Evolutionary conservation across 2,329 filamentous ascomycete genomes (phyloP), one percentile per base, ranked within the genome.

Genomic region (Colletotrichum destructivum): DNA sequence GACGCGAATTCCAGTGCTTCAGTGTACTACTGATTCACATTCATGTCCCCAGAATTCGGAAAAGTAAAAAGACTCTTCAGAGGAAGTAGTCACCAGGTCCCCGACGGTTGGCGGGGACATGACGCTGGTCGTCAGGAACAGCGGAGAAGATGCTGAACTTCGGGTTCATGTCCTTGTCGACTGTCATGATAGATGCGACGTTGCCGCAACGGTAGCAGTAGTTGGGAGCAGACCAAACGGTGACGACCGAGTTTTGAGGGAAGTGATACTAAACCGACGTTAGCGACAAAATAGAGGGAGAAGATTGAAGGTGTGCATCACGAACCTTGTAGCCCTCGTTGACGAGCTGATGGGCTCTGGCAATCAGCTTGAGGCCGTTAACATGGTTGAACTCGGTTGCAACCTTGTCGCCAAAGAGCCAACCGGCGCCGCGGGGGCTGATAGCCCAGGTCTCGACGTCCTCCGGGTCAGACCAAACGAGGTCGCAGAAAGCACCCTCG

Each of bases 381-480:
- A 99, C 95, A 78, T 98, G 94, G 74, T 99, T 91, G 82, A 99
- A 99, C 81, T 99, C 98, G 75, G 93, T 96, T 55, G 98, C 96
- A 23, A 99, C 96, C 84, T 98, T 97, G 68, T 96, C 95, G 44
- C 96, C 96, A 81, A 99, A 99, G 0, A 97, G 94, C 86, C 98
- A 99, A 0, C 96, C 96, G n/a, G 96, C 96, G 46, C 96, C 96
- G 77, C 96, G 89, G 9, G 96, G 96, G 69, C 94, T 98, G 70
- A 99, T 90, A 18, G 94, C 96, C 88, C 98, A 99, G 75, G 98
- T 97, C 78, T 98, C 96, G 61, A 97, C 91, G 76, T 99, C 96
- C 79, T 99, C 96, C 1, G 96, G 96, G 80, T 99, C 96, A 66
- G 94, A 98, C 96, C 96, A 99, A 8, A 99, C 96, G 49, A 99